phyloP scores from a whole-genome alignment of 768 basidiomycete genomes.

The Asterophora parasitica region DNA sequence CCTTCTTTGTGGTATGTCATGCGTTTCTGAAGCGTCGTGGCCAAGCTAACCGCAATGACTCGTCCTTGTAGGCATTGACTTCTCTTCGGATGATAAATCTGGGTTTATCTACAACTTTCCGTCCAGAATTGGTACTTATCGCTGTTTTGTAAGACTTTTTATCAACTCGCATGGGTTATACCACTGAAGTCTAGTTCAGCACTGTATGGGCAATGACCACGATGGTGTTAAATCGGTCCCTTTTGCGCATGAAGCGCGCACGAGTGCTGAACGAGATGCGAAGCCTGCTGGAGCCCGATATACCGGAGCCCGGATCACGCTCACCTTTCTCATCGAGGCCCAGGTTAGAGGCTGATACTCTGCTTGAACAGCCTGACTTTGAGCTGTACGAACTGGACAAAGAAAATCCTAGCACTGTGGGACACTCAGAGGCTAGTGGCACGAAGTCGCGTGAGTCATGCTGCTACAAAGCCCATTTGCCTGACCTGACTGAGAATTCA shows the following conservation, averaged over 20 bases:
- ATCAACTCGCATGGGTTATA: not conserved
- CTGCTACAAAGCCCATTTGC: not conserved
- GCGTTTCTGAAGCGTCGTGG: not conserved
- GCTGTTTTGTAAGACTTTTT: conserved; percentile 22
- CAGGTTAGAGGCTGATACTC: not conserved
- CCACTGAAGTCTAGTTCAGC: conserved; percentile 13
- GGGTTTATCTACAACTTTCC: conserved; percentile 13
- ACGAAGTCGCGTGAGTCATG: not conserved
- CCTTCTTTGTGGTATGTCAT: conserved; percentile 27
- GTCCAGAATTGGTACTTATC: conserved; percentile 22
- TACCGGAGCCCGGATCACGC: not conserved
- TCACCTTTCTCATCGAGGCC: not conserved
- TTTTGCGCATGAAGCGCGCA: conserved; percentile 23
- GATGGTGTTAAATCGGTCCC: conserved; percentile 27
- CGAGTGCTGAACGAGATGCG: conserved; percentile 8
- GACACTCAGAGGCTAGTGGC: not conserved
- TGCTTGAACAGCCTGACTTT: not conserved
- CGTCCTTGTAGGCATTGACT: conserved; percentile 16
- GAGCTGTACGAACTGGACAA: not conserved
- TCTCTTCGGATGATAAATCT: conserved; percentile 24
- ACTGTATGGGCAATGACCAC: conserved; percentile 32
- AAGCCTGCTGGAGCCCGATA: not conserved
- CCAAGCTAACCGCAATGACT: not conserved
- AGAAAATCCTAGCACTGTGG: not conserved
- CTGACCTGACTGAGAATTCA: not conserved